phyloP scores from a whole-genome alignment of 176 grass and related monocot species.

The Oryza punctata region DNA sequence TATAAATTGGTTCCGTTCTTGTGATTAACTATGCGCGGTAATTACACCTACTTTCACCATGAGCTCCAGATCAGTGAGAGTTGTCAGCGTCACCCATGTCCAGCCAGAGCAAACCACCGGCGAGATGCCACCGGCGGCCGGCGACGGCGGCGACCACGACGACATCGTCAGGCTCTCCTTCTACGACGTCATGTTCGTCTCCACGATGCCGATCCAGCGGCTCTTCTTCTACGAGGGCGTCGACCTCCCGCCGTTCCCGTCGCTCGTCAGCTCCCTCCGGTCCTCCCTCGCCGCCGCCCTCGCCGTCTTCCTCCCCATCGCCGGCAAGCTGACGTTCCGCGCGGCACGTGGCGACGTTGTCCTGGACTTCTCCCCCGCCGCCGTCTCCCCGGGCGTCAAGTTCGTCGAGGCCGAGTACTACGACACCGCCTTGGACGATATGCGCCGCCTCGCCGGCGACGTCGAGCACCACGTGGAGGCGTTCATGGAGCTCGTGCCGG shows the following conservation, averaged over 20 bases:
- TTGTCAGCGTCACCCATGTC: slow-evolving; percentile 19
- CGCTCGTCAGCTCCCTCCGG: neutral
- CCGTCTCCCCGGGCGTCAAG: slow-evolving; percentile 22
- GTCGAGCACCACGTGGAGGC: slow-evolving; percentile 45
- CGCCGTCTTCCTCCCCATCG: slow-evolving; percentile 9
- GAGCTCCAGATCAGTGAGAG: neutral
- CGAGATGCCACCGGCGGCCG: neutral
- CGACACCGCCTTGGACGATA: neutral
- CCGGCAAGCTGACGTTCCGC: slow-evolving; percentile 10
- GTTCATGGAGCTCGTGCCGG: slow-evolving; percentile 49
- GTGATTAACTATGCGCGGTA: no score
- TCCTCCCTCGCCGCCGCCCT: slow-evolving; percentile 39
- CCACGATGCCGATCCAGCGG: slow-evolving; percentile 23
- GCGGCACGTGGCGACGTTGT: neutral
- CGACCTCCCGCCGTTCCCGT: slow-evolving; percentile 17
- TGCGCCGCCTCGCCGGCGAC: slow-evolving; percentile 26
- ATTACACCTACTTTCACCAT: neutral
- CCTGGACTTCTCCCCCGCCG: slow-evolving; percentile 33
- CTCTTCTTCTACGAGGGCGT: slow-evolving; percentile 39
- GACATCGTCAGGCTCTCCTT: slow-evolving; percentile 20
- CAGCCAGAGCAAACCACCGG: neutral
- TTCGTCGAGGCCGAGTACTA: slow-evolving; percentile 51
- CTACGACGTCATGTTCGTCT: neutral
- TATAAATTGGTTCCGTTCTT: no score
- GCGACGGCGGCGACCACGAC: no score